phyloP scores from a whole-genome alignment of 202 grass and related monocot species.

The Hordeum pubiflorum region DNA sequence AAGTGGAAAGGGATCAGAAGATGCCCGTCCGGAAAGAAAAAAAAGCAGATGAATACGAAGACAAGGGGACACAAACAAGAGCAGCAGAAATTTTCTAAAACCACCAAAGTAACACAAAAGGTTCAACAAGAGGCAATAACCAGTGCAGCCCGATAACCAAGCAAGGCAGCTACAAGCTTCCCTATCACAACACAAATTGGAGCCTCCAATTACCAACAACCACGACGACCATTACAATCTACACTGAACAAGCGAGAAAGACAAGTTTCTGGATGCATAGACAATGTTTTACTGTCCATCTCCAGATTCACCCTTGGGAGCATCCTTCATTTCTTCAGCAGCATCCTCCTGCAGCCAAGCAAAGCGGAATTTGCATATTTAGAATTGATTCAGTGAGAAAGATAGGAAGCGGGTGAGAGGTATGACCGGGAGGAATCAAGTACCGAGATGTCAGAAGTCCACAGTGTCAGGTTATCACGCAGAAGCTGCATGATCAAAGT shows the following conservation, averaged over 20 bases:
- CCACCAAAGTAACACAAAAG: background rate
- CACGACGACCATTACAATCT: constrained; percentile 15
- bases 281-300: constrained; percentile 37
- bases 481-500: constrained; percentile 75
- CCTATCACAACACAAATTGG: constrained; percentile 14
- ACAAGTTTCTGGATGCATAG: constrained; percentile 3
- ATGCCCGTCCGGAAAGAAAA: background rate
- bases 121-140: constrained; percentile 2
- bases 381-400: background rate
- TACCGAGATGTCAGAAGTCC: constrained; percentile 64
- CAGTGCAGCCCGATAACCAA: background rate
- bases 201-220: constrained; percentile 8
- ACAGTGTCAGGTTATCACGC: constrained; percentile 68
- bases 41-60: background rate
- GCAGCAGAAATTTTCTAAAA: background rate
- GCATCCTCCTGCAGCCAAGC: constrained; percentile 47
- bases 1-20: background rate
- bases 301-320: constrained; percentile 46
- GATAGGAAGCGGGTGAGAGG: background rate
- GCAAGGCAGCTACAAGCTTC: constrained; percentile 3
- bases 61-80: background rate
- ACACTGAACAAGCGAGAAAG: background rate
- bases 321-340: constrained; percentile 61
- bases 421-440: background rate
- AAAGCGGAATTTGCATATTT: background rate